These are phyloP conservation scores for Diaporthe sp. DNA, from an alignment of 2,329 filamentous ascomycete species.

Conservation along the genomic window DNA sequence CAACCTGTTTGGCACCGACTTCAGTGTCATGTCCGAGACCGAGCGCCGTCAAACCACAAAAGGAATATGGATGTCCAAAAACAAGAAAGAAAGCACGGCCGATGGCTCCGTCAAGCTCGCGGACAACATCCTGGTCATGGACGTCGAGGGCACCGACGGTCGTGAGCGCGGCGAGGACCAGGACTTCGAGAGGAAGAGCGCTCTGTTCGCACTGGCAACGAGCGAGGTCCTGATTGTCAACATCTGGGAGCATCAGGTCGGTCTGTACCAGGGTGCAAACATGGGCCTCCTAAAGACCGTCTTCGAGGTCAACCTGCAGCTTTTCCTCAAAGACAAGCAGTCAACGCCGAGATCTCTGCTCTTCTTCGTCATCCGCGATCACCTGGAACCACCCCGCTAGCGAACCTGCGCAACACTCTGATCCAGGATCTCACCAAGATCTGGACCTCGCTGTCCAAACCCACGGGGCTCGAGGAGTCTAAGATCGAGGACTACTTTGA, in stretches of 20 bases:
- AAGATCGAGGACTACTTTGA: constrained; percentile 98
- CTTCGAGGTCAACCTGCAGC: constrained; percentile 96
- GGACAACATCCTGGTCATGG: constrained; percentile 99
- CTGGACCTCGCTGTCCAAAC: constrained; percentile 94
- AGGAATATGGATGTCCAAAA: constrained; percentile 99
- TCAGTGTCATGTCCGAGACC: constrained; percentile 97
- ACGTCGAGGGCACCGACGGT: constrained; percentile 97
- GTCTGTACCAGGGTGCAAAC: constrained; percentile 96
- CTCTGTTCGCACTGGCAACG: constrained; percentile 94
- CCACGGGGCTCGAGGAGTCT: constrained; percentile 85
- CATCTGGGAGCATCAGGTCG: constrained; percentile 99
- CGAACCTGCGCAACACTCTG: constrained; percentile 90
- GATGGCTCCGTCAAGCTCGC: constrained; percentile 75
- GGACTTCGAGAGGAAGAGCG: constrained; percentile 98
- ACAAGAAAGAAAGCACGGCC: constrained; percentile 72
- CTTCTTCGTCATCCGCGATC: constrained; percentile 99
- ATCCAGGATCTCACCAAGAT: constrained; percentile 91
- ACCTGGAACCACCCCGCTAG: constrained; percentile 92
- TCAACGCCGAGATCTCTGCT: constrained; percentile 90
- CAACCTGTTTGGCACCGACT: constrained; percentile 92
- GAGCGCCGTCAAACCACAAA: constrained; percentile 97
- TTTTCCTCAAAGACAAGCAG: constrained; percentile 96
- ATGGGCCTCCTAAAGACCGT: constrained; percentile 99
- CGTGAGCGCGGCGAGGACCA: constrained; percentile 97
- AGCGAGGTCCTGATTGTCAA: constrained; percentile 99